Evolutionary conservation across 805 yeast genomes (phyloP), one percentile per base, ranked within the genome.

Genomic region (Sungouiella blattae): DNA sequence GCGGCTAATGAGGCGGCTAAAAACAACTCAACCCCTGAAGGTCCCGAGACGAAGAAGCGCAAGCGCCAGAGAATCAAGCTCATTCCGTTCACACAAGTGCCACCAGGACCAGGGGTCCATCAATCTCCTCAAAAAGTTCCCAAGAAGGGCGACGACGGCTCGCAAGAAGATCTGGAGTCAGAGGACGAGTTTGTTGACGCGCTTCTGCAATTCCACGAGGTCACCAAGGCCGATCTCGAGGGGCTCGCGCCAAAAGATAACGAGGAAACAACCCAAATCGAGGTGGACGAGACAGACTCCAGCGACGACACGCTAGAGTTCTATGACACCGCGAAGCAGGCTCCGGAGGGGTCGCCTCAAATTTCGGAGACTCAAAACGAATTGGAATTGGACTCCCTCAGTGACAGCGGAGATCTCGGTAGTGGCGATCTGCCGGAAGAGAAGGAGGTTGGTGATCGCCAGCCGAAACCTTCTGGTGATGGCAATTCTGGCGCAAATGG

Each of bases 111-210:
- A n/a, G n/a, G n/a, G n/a, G n/a, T n/a, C n/a, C n/a, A n/a, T n/a
- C n/a, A n/a, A n/a, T n/a, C n/a, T n/a, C n/a, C n/a, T n/a, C n/a
- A n/a, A n/a, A n/a, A n/a, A n/a, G n/a, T n/a, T n/a, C n/a, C n/a
- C n/a, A n/a, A n/a, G n/a, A n/a, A n/a, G n/a, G n/a, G n/a, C n/a
- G n/a, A n/a, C n/a, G n/a, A n/a, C n/a, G n/a, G n/a, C n/a, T n/a
- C n/a, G n/a, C n/a, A n/a, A n/a, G 22, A 20, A 9, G 6, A 6
- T 20, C 22, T 9, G 9, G 22, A 20, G 8, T 20, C 22, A 7
- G 29, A 20, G 22, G 36, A 33, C n/a, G 30, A 26, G 22, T 26
- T 27, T 22, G 24, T 33, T 4, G 36, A 33, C 18, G 36, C 30
- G 7, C 26, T 11, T 8, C 36, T 33, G 36, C 26, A 33, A 18